Evolutionary conservation across 2,329 filamentous ascomycete genomes (phyloP), one percentile per base, ranked within the genome.

Genomic region (Colletotrichum sublineola): DNA sequence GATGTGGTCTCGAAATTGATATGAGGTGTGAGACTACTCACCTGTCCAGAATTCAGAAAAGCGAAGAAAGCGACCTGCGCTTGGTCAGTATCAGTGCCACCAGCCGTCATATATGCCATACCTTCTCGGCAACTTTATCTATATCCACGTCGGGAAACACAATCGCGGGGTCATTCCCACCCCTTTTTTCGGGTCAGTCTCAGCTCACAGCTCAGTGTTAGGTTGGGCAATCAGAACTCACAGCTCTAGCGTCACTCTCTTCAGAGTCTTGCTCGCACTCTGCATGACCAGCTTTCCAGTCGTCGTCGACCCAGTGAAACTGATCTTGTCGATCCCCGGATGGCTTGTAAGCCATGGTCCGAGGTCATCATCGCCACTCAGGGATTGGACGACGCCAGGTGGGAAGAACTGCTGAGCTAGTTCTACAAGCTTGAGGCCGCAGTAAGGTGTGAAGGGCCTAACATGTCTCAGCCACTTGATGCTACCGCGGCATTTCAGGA

Each of bases 251-350:
- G 87, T 90, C 18, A 90, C 84, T 53, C 89, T 83, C 83, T 91
- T 91, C 46, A 92, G 80, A 0, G 88, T 89, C 77, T 85, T 84
- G 38, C 86, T 82, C 63, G 84, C 85, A 15, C 84, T 85, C 67
- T 84, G 84, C 84, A 90, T 86, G 65, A 92, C 86, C 78, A 85
- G 85, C 82, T 90, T 91, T 5, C 90, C 90, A 0, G 88, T 91
- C 0, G 83, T 82, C 8, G 84, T 88, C 14, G 88, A 90, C 2
- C 90, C 90, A 0, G 90, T 92, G 80, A 92, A 92, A 74, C 84
- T 86, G 77, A 92, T 87, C 83, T 91, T 92, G 68, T 86, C 84
- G 64, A 92, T 85, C n/a, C 84, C 87, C 0, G 88, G 87, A 75
- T 92, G 90, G 20, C 77, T 79, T 0, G 88, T 90, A 60, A 92